Base-by-base conservation (phyloP, 192 early-diverging fungal species). In the Chytriomyces sp. region DNA sequence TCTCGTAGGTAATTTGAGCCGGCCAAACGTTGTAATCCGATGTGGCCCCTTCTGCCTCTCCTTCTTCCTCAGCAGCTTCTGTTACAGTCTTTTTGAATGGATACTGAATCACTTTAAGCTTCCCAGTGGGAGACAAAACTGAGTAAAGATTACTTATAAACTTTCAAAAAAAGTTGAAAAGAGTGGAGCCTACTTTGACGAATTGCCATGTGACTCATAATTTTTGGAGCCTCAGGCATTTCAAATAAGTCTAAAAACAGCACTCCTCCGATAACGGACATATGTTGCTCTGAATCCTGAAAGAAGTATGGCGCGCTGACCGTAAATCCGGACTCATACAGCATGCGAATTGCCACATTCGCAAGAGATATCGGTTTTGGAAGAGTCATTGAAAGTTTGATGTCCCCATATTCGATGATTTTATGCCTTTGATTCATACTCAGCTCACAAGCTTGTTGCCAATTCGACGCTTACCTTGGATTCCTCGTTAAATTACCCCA, bases 401-500 rank as follows among this genome's bases (percentile, higher is more conserved):
- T 41, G 36, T 82, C 66, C 31, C 32, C 12, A 60, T 85, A 86
- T 19, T 86, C 85, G 36, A 86, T 78, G 14, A 69, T 57, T 70
- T 86, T 86, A 71, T 81, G 75, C 39, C 82, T 83, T 39, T 7
- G 12, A 5, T 38, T 37, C 19, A 22, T 39, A 36, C 38, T 40
- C 26, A 22, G 65, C n/a, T 26, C 3, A 66, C 10, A 19, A 2
- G 40, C 8, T 32, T 25, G 19, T n/a, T 22, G 39, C 25, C 22
- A 72, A 14, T 3, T 14, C 36, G 22, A 5, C 22, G 70, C 59
- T 31, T 59, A 81, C 80, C 85, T 77, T 17, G 85, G 85, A 56
- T 86, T 86, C 44, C 77, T 78, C 6, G 82, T 84, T 56, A 86
- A 59, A 53, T 86, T 86, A 22, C 78, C 85, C 85, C 85, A 86